Conservation (phyloP, 2,329 filamentous ascomycete genomes). For the Aspergillus sp. region DNA sequence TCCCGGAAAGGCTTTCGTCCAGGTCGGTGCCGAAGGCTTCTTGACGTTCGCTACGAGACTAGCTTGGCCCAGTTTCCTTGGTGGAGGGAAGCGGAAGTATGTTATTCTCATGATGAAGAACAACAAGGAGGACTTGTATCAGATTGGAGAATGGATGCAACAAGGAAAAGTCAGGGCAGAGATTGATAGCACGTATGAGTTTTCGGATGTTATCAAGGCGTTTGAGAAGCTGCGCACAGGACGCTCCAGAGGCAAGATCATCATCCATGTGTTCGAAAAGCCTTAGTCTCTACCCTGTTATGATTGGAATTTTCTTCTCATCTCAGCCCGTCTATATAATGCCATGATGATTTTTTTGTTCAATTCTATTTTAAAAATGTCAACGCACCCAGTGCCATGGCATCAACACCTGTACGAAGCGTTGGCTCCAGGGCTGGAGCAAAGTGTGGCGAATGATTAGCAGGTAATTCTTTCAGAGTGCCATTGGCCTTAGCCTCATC, state of each 20-base stretch:
- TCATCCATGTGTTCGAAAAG: conserved; percentile 34
- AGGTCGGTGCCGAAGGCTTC: conserved; percentile 39
- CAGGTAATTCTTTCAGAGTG: conserved; percentile 42
- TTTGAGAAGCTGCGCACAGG: conserved; percentile 52
- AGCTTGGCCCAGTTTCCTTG: conserved; percentile 40
- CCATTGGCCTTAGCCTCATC: conserved; percentile 43
- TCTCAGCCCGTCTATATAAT: not conserved
- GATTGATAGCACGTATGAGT: conserved; percentile 48
- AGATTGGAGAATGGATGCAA: conserved; percentile 48
- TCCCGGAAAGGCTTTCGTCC: conserved; percentile 44
- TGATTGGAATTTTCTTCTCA: no score
- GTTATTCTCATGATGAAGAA: conserved; percentile 28
- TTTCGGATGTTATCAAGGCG: conserved; percentile 50
- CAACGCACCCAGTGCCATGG: conserved; percentile 44
- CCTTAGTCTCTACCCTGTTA: not conserved
- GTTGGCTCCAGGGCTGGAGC: conserved; percentile 51
- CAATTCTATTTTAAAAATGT: conserved; percentile 20
- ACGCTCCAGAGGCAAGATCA: conserved; percentile 52
- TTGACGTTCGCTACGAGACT: conserved; percentile 29
- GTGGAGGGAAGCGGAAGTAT: conserved; percentile 40
- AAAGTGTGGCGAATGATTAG: conserved; percentile 52
- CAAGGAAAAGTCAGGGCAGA: conserved; percentile 52
- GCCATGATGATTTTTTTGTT: not conserved
- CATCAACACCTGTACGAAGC: conserved; percentile 44
- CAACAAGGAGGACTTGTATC: conserved; percentile 38